Evolutionary conservation across 2,329 filamentous ascomycete species (phyloP).

Genomic region (Exophiala sp.): DNA sequence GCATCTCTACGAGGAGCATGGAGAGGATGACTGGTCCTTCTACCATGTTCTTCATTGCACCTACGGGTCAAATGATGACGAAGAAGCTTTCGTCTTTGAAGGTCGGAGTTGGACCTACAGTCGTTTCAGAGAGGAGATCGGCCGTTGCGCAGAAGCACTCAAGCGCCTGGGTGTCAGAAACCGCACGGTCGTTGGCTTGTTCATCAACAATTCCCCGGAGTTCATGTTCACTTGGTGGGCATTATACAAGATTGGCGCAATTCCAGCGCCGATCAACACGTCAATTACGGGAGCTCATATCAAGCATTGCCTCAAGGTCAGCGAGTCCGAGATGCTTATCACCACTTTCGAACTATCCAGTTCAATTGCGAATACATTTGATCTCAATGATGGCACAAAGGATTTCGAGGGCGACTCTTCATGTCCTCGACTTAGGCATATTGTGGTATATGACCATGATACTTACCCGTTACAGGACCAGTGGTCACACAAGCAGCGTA

Average conservation of each 20-base stretch:
- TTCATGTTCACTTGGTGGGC: slow-evolving; percentile 46
- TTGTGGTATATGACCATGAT: slow-evolving; percentile 17
- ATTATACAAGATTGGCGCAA: slow-evolving; percentile 44
- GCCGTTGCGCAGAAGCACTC: slow-evolving; percentile 62
- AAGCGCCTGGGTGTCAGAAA: slow-evolving; percentile 43
- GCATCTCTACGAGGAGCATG: slow-evolving; percentile 13
- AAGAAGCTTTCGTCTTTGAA: slow-evolving; percentile 48
- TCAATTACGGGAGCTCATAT: slow-evolving; percentile 57
- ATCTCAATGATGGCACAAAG: background rate
- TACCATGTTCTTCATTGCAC: slow-evolving; percentile 63
- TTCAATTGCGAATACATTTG: slow-evolving; percentile 1
- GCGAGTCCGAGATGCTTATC: slow-evolving; percentile 51
- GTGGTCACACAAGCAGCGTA: background rate
- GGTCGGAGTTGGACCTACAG: slow-evolving; percentile 46
- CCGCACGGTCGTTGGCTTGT: slow-evolving; percentile 44
- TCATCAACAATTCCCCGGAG: slow-evolving; percentile 49
- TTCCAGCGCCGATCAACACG: slow-evolving; percentile 67
- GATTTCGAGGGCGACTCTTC: background rate
- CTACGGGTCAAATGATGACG: slow-evolving; percentile 45
- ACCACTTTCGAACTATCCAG: slow-evolving; percentile 28
- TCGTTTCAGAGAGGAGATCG: slow-evolving; percentile 51
- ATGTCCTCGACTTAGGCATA: slow-evolving; percentile 5
- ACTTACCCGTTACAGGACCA: slow-evolving; percentile 6
- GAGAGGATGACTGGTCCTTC: slow-evolving; percentile 53
- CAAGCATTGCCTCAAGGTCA: slow-evolving; percentile 61